Base-by-base conservation (phyloP, 2,329 filamentous ascomycete species). In the Alternaria metachromatica region DNA sequence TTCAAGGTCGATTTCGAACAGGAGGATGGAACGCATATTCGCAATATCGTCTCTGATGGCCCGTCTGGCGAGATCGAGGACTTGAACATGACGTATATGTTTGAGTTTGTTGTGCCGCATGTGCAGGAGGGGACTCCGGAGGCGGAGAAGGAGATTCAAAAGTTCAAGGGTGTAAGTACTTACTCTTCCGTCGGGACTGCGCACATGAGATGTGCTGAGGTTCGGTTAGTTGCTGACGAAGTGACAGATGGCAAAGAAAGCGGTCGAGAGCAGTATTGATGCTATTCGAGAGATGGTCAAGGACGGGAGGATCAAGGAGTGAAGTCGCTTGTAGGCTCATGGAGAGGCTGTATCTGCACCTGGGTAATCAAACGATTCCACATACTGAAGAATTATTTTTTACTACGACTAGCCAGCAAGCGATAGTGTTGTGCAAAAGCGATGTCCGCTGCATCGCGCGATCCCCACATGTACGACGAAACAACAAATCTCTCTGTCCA, bases 31-130 rank as follows among this genome's bases (percentile, higher is more conserved):
- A 78, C 80, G 4, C 64, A 80, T 10, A 80, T 85, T 37, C 79
- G 78, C 33, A 85, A 85, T 58, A 80, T 83, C 21, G 71, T 85
- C 23, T 81, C 79, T 1, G 73, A 80, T 56, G 82, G 81, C 2
- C 68, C 78, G 6, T 72, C 68, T 3, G 71, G 79, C 33, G 69
- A 67, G 13, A 73, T 72, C 13, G 63, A 69, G 9, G 80, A 82
- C 53, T 68, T 82, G 55, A 68, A 80, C 37, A 80, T 85, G 80
- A 85, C 82, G 12, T 85, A 84, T 64, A 79, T 78, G 21, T 85
- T 85, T 70, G 80, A 84, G 63, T 81, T 80, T 71, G 67, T 71
- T 18, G 66, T 80, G 49, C 76, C 78, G 1, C 63, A 80, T 46
- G 64, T 83, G 4, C 53, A 76, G 30, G 75, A 76, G 48, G 78